phyloP scores from a whole-genome alignment of 2,329 filamentous ascomycete species.

The Epicoccum nigrum region DNA sequence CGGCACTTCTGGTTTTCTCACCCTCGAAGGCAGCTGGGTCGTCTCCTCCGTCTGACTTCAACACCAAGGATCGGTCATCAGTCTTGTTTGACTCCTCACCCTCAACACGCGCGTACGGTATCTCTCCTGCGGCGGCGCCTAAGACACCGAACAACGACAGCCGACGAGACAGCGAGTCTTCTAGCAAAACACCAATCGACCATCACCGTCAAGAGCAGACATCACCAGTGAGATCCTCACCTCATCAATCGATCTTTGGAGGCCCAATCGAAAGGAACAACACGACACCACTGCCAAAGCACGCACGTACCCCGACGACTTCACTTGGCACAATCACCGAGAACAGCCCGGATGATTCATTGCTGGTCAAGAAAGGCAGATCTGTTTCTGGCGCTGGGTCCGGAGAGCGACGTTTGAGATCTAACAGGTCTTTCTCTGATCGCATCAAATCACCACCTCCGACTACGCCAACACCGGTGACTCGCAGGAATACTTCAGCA shows the following conservation, averaged over 20 bases:
- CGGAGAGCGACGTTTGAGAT: constrained; percentile 52
- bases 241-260: constrained; percentile 43
- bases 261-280: constrained; percentile 37
- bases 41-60: constrained; percentile 39
- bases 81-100: constrained; percentile 47
- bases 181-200: constrained; percentile 16
- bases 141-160: constrained; percentile 28
- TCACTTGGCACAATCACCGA: constrained; percentile 61
- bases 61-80: constrained; percentile 45
- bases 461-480: constrained; percentile 37
- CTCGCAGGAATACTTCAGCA: constrained; percentile 30
- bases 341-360: constrained; percentile 52
- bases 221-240: constrained; percentile 19
- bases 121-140: constrained; percentile 32
- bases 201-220: constrained; percentile 14
- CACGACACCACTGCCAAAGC: constrained; percentile 35
- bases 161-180: constrained; percentile 14
- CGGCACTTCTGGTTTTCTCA: constrained; percentile 35
- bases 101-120: constrained; percentile 41
- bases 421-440: constrained; percentile 45
- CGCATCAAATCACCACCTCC: constrained; percentile 41
- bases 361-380: constrained; percentile 51
- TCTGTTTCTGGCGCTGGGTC: constrained; percentile 51
- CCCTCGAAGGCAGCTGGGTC: constrained; percentile 23
- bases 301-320: constrained; percentile 33